These are phyloP conservation scores for Geosmithia putterillii DNA, from an alignment of 2,329 filamentous ascomycete species.

Conservation along the genomic window DNA sequence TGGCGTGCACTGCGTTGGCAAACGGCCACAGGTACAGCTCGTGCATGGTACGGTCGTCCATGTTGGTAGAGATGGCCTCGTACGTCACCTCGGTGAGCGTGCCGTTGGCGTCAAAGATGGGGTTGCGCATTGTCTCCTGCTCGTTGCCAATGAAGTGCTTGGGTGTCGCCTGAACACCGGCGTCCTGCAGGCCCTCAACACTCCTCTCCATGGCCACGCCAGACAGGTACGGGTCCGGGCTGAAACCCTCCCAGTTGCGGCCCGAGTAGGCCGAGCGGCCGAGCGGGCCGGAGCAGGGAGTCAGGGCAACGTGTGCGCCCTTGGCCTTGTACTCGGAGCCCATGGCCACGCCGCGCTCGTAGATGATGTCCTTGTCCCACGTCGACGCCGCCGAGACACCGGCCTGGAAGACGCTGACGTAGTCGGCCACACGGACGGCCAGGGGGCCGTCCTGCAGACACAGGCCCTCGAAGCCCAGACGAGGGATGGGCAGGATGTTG, in stretches of 20 bases:
- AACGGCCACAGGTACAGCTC: constrained; percentile 21
- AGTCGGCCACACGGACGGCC: constrained; percentile 20
- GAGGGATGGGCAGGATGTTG: constrained; percentile 23
- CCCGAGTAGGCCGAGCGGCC: constrained; percentile 34
- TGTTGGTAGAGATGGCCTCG: constrained; percentile 27
- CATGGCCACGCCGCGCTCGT: constrained; percentile 42
- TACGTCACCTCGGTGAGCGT: constrained; percentile 10
- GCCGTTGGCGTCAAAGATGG: constrained; percentile 11
- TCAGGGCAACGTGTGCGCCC: constrained; percentile 57
- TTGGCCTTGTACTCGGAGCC: constrained; percentile 55
- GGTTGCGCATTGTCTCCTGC: constrained; percentile 19
- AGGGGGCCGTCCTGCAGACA: constrained; percentile 26
- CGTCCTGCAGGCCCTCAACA: constrained; percentile 19
- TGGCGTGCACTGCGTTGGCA: constrained; percentile 17
- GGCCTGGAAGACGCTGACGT: constrained; percentile 29
- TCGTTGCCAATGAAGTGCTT: constrained; percentile 27
- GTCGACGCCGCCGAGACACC: constrained; percentile 48
- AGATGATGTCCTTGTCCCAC: constrained; percentile 63
- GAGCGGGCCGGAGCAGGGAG: constrained; percentile 30
- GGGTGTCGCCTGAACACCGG: constrained; percentile 22
- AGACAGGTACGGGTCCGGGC: constrained; percentile 56
- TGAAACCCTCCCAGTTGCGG: constrained; percentile 53
- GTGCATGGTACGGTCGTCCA: constrained; percentile 48
- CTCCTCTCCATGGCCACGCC: constrained; percentile 33
- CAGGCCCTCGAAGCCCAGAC: constrained; percentile 27